phyloP scores from a whole-genome alignment of 306 rosid genomes.

The Spatholobus suberectus region DNA sequence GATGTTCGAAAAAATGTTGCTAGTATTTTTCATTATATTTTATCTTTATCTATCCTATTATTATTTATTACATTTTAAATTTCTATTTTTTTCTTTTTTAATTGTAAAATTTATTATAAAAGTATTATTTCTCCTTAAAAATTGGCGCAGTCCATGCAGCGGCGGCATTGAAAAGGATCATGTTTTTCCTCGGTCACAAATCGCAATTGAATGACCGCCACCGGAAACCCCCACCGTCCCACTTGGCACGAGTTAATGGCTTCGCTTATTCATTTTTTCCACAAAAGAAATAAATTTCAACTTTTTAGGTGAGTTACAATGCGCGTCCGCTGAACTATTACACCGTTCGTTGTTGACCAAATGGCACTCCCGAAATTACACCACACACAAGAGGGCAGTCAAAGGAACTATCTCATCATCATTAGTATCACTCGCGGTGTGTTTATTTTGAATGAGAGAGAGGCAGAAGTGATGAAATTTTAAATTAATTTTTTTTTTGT shows the following conservation, averaged over 20 bases:
- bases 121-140: too few species aligned
- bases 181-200: background rate
- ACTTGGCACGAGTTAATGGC: background rate
- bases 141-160: background rate
- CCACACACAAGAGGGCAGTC: background rate
- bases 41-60: too few species aligned
- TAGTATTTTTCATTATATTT: too few species aligned
- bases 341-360: conserved; percentile 33
- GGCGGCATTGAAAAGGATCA: background rate
- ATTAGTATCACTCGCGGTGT: too few species aligned
- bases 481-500: too few species aligned
- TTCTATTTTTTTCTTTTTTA: too few species aligned
- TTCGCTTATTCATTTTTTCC: background rate
- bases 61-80: too few species aligned
- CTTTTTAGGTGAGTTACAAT: conserved; percentile 23
- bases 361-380: conserved; percentile 9
- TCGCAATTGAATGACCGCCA: conserved; percentile 1
- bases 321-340: background rate
- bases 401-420: conserved; percentile 6
- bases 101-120: too few species aligned
- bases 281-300: conserved; percentile 22
- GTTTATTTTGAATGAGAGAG: too few species aligned
- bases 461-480: too few species aligned
- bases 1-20: too few species aligned
- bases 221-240: background rate